A percentile compares a stretch with the other conserved stretches of the same genome.
phyloP scores from a whole-genome alignment of 2,329 filamentous ascomycete genomes.

The Sporothrix luriei region DNA sequence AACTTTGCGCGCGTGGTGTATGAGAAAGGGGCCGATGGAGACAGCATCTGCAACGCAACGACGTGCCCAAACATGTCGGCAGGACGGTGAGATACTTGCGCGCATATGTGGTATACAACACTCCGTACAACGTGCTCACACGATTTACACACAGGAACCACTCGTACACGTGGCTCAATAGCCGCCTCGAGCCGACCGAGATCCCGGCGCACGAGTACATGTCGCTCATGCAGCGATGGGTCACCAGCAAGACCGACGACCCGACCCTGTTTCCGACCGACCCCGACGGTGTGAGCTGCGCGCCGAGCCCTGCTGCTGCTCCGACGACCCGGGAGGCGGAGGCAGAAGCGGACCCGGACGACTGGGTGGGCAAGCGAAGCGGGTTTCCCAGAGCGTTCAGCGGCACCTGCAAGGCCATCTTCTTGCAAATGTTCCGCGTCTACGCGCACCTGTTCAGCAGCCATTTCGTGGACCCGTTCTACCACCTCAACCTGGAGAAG shows the following conservation, averaged over 20 bases:
- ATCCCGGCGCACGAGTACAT: slow-evolving; percentile 92
- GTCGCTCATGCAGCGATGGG: slow-evolving; percentile 94
- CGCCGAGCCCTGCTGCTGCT: slow-evolving; percentile 55
- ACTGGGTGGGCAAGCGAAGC: slow-evolving; percentile 89
- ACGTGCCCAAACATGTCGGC: slow-evolving; percentile 19
- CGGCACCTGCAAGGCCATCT: slow-evolving; percentile 87
- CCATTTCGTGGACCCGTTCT: slow-evolving; percentile 83
- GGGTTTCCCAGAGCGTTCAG: slow-evolving; percentile 90
- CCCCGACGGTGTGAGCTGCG: slow-evolving; percentile 67
- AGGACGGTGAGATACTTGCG: no score
- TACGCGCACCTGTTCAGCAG: slow-evolving; percentile 98
- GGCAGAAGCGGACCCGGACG: slow-evolving; percentile 43
- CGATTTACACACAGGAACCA: slow-evolving; percentile 59
- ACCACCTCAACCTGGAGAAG: slow-evolving; percentile 77
- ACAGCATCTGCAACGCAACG: background rate
- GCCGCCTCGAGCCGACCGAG: slow-evolving; percentile 69
- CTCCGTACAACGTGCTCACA: no score
- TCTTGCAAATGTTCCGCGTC: slow-evolving; percentile 97
- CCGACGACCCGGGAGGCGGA: slow-evolving; percentile 38
- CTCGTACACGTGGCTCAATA: slow-evolving; percentile 88
- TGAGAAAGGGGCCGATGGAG: background rate
- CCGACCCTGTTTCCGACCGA: slow-evolving; percentile 87
- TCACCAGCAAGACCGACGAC: slow-evolving; percentile 91
- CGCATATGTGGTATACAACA: no score
- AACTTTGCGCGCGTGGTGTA: slow-evolving; percentile 3